Evolutionary conservation across 2,329 filamentous ascomycete genomes (phyloP), one percentile per base, ranked within the genome.

Genomic region (Lasiodiplodia sp.): DNA sequence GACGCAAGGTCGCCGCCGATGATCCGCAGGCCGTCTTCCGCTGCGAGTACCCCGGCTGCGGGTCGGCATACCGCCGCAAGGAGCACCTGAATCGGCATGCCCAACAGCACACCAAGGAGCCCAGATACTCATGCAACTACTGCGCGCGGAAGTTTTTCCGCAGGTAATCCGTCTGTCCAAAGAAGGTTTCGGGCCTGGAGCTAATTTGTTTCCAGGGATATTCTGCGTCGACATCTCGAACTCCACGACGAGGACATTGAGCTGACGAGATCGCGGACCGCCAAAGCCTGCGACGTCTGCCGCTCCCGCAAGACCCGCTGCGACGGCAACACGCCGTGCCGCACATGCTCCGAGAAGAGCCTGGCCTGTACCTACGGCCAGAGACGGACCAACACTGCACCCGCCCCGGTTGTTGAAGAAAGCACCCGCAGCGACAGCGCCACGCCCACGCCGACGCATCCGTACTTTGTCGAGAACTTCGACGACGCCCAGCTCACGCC

Each of bases 71-170:
- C 64, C 52, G 52, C 31, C 64, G 64, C 8, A 56, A 57, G n/a
- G 64, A 66, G 40, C 64, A 66, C 18, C 52, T 66, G 12, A 66
- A 66, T 14, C 64, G 64, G 23, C 64, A 66, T 21, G 52, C 53
- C 3, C 52, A 56, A n/a, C 64, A 66, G 52, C 64, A 66, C 52
- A 40, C 53, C 21, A 49, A 49, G 18, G 52, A 56, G n/a, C 64
- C 52, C 2, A 25, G 34, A 21, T 57, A 40, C 49, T 38, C 52
- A 3, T 66, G 64, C 40, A 47, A 44, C 38, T 57, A 57, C 11
- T 66, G 64, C 38, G 23, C 51, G 38, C 51, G 52, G 52, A 56
- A 49, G 25, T 66, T 56, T 23, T 57, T 57, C 38, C 64, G 64
- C 25, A 47, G 53, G 64, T 66, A 8, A 47, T 16, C 23, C n/a